Conservation (phyloP, 2,329 filamentous ascomycete species). For the Furcasterigmium sp. region DNA sequence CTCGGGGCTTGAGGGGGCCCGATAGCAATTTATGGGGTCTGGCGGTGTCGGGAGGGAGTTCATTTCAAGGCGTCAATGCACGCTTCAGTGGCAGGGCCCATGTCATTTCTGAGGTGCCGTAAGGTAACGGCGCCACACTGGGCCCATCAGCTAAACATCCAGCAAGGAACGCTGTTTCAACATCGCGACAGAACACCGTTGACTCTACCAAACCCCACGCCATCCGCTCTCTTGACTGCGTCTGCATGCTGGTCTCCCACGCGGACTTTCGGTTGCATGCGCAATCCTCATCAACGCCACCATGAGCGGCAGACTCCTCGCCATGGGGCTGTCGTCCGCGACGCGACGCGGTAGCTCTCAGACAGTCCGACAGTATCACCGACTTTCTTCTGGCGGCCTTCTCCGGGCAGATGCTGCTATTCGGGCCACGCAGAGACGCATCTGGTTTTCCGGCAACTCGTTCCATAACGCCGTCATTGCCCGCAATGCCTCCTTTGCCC, state of each 20-base stretch:
- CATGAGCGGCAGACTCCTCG: slow-evolving; percentile 72
- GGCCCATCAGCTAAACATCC: not conserved
- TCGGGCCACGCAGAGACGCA: slow-evolving; percentile 54
- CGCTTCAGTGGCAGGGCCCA: not conserved
- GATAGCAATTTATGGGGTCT: not conserved
- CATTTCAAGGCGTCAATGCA: no score
- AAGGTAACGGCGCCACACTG: not conserved
- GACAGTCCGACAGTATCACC: slow-evolving; percentile 59
- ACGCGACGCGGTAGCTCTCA: slow-evolving; percentile 54
- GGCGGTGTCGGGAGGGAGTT: not conserved
- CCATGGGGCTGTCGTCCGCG: slow-evolving; percentile 64
- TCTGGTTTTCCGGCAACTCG: slow-evolving; percentile 76
- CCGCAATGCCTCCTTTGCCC: slow-evolving; percentile 59
- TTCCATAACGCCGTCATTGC: slow-evolving; percentile 74
- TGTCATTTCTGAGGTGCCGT: not conserved
- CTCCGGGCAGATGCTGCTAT: slow-evolving; percentile 60
- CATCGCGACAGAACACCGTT: no score
- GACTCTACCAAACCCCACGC: no score
- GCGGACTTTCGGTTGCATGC: not conserved
- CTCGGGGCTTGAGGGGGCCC: no score
- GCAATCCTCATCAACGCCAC: slow-evolving; percentile 18
- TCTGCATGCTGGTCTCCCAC: not conserved
- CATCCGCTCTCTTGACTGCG: not conserved
- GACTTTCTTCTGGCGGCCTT: slow-evolving; percentile 62
- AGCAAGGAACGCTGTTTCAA: no score